Percentiles rank a stretch among this genome's conserved stretches.
phyloP scores from a whole-genome alignment of 2,329 filamentous ascomycete species.

The Xylogone sp. region DNA sequence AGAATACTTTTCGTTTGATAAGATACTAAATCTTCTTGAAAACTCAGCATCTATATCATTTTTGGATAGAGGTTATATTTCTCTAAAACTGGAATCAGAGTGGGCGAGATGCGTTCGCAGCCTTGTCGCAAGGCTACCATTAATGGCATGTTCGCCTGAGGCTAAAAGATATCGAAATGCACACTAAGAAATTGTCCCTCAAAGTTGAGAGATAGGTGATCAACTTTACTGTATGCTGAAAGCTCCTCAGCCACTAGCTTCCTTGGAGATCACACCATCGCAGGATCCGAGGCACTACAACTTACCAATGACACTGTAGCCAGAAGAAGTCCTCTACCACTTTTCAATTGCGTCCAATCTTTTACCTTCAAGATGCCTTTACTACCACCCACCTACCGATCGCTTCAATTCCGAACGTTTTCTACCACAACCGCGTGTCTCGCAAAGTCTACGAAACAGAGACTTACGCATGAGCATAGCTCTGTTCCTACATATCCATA shows the following conservation, averaged over 20 bases:
- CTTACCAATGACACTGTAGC: too few species aligned
- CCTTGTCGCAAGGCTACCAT: not conserved
- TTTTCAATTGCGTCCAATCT: not conserved
- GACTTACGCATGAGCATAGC: constrained; percentile 27
- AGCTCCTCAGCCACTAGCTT: not conserved
- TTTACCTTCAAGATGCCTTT: constrained; percentile 18
- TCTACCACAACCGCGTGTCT: constrained; percentile 18
- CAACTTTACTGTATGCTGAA: not conserved
- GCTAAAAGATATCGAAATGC: not conserved
- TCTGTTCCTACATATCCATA: constrained; percentile 64
- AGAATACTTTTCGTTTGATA: too few species aligned
- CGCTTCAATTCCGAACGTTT: constrained; percentile 28
- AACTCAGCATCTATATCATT: too few species aligned
- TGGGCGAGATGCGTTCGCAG: not conserved
- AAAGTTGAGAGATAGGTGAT: not conserved
- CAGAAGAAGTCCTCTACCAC: too few species aligned
- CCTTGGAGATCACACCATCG: not conserved
- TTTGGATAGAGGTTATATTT: too few species aligned
- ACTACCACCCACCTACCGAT: constrained; percentile 17
- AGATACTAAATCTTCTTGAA: too few species aligned
- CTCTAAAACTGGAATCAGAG: not conserved
- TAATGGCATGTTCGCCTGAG: not conserved
- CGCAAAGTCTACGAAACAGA: constrained; percentile 31
- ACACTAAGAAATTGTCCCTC: not conserved
- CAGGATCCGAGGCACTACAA: not conserved